phyloP scores from a whole-genome alignment of 148 eudicot species.

The Selenicereus undatus region DNA sequence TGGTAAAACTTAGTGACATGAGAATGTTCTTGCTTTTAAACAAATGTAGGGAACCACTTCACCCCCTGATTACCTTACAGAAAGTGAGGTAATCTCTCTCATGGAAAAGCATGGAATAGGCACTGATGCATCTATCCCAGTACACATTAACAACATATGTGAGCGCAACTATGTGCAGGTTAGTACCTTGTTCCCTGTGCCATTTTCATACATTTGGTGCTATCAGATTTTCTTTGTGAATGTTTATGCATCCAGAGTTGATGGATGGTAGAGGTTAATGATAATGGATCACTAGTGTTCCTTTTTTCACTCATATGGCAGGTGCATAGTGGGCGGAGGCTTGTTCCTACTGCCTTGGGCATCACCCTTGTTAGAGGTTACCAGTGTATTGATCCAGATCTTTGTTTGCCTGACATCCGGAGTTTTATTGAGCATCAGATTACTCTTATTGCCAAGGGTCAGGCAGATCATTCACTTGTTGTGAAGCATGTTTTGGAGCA shows the following conservation, averaged over 20 bases:
- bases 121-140: conserved; percentile 95
- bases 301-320: conserved; percentile 31
- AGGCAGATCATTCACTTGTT: conserved; percentile 81
- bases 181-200: background rate
- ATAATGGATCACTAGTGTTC: background rate
- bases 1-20: background rate
- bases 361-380: conserved; percentile 87
- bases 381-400: conserved; percentile 93
- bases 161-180: conserved; percentile 99
- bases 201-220: background rate
- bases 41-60: conserved; percentile 60
- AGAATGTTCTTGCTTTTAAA: conserved; percentile 13
- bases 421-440: conserved; percentile 96
- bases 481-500: conserved; percentile 83
- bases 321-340: conserved; percentile 90
- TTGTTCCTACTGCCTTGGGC: conserved; percentile 91
- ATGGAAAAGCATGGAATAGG: conserved; percentile 99
- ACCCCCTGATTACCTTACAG: conserved; percentile 86
- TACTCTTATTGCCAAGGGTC: conserved; percentile 82
- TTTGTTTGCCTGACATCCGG: conserved; percentile 91
- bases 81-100: conserved; percentile 92
- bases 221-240: background rate
- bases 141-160: conserved; percentile 91
- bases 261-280: background rate
- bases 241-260: background rate